These are phyloP conservation scores for Boletus subparvulus DNA, from an alignment of 768 basidiomycete genomes.

Conservation along the genomic window DNA sequence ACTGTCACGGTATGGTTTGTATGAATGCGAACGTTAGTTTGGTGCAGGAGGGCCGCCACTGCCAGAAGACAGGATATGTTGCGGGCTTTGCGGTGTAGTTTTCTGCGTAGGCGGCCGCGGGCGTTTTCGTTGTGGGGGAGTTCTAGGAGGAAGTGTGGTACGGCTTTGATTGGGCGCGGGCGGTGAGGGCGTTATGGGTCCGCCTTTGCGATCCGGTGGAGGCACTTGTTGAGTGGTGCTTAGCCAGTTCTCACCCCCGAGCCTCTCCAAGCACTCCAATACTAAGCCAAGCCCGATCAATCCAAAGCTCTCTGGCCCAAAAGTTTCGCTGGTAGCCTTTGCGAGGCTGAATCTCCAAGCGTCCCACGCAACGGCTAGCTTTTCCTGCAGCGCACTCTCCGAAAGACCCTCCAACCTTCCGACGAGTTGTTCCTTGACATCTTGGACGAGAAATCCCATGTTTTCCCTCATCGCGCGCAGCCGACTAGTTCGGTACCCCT, in stretches of 20 bases:
- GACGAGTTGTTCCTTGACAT: background rate
- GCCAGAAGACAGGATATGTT: too few relatives aligned
- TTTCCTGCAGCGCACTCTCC: constrained; percentile 31
- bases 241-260: constrained; percentile 17
- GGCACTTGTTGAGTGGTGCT: too few relatives aligned
- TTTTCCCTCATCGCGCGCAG: background rate
- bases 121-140: too few relatives aligned
- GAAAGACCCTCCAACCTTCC: constrained; percentile 20
- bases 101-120: too few relatives aligned
- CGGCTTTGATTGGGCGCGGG: too few relatives aligned
- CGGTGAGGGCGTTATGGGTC: too few relatives aligned
- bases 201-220: too few relatives aligned
- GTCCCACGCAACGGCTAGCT: constrained; percentile 35
- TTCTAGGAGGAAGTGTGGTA: too few relatives aligned
- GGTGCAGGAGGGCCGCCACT: too few relatives aligned
- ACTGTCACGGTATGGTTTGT: too few relatives aligned
- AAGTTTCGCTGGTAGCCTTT: constrained; percentile 29
- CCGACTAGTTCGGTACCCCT: background rate
- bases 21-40: too few relatives aligned
- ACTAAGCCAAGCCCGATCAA: constrained; percentile 59
- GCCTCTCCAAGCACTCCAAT: constrained; percentile 53
- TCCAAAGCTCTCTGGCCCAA: constrained; percentile 63
- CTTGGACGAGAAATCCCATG: background rate
- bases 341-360: background rate
- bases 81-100: too few relatives aligned